Base-by-base conservation (phyloP, 139 green algal genomes). In the Picochlorum sp. region DNA sequence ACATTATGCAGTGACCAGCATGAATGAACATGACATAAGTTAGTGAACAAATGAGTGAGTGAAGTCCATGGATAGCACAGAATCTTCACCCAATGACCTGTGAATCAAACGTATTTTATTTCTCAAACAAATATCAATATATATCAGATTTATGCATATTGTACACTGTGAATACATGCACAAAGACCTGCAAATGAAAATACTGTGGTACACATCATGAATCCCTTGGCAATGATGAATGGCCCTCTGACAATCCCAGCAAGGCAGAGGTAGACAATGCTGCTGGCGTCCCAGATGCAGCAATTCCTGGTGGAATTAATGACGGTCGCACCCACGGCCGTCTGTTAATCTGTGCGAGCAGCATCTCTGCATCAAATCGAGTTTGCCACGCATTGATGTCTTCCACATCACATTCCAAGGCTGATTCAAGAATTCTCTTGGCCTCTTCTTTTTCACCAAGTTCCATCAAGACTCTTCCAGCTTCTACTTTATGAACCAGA, bases 401-500 rank as follows among this genome's bases (percentile, higher is more conserved):
- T 31, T 74, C 60, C 3, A 69, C 61, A 26, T 65, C 60, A 18
- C 45, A 41, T 7, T 24, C 8, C 28, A 74, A 54, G 3, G 60
- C 67, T 16, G 35, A 32, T 33, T 36, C 47, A 24, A 51, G n/a
- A 39, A 26, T 16, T 14, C 7, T 50, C 40, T 32, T 29, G 2
- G 31, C 67, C 26, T 74, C 60, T 4, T 47, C 53, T 29, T 33
- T 26, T 40, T 55, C 52, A 20, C 67, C 67, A 54, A 74, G 53
- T 43, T 69, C 60, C 32, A 69, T 33, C 4, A 59, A 32, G 50
- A 69, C 33, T 10, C 81, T 70, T 6, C 75, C 84, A 22, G 81
- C 55, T 74, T 91, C 84, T 33, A 89, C 78, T 7, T 70, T 58
- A 64, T 88, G 80, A 16, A 88, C 79, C 2, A 88, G 43, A 45